Evolutionary conservation across 2,329 filamentous ascomycete genomes (phyloP).

Genomic region (Alternaria metachromatica): DNA sequence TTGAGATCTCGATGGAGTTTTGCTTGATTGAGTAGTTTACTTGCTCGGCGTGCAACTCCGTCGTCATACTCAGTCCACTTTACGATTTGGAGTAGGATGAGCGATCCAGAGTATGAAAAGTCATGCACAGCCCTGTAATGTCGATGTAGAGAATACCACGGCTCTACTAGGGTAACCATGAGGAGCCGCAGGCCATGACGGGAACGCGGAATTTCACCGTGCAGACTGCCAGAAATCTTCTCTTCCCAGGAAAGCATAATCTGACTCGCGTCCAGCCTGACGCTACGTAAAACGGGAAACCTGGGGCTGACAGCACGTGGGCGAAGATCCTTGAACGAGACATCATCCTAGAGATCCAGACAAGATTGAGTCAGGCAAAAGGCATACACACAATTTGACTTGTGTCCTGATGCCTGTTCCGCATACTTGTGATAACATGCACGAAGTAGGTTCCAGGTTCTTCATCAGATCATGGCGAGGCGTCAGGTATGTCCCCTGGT

Average conservation of each 20-base stretch:
- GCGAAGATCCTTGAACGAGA: background rate
- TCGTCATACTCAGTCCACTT: constrained; percentile 1
- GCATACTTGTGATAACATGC: background rate
- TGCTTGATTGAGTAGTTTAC: background rate
- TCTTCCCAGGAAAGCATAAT: background rate
- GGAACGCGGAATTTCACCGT: background rate
- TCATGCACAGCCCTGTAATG: background rate
- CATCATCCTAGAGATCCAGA: background rate
- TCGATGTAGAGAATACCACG: background rate
- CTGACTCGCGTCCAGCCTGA: background rate
- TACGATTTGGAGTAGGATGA: background rate
- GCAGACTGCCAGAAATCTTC: background rate
- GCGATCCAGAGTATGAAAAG: background rate
- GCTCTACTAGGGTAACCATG: background rate
- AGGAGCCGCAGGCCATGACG: background rate
- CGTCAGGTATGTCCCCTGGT: background rate
- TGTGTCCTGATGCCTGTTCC: background rate
- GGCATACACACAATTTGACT: background rate
- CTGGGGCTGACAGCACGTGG: background rate
- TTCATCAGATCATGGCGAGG: background rate
- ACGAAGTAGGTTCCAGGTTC: background rate
- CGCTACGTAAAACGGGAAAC: background rate
- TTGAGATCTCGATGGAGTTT: background rate
- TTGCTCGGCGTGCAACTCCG: background rate
- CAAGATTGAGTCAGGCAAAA: background rate